A percentile compares a stretch with the other conserved stretches of the same genome.
Conservation (phyloP, 148 eudicot species). For the Persicaria maculosa region DNA sequence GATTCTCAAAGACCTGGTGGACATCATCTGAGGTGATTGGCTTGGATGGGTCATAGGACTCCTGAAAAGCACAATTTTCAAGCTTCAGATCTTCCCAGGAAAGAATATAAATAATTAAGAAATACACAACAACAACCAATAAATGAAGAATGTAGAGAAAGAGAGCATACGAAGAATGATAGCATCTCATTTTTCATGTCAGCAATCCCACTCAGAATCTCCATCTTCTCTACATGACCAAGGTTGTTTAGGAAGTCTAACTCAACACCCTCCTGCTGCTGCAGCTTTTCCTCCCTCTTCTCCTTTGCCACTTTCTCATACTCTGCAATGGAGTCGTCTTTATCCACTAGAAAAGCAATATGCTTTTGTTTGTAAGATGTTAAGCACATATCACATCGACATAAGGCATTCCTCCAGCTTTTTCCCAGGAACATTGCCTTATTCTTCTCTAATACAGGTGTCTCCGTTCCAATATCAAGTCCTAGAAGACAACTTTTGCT, state of each 20-base stretch:
- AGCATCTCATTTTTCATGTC: constrained; percentile 86
- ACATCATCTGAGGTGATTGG: constrained; percentile 73
- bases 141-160: background rate
- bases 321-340: constrained; percentile 81
- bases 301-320: constrained; percentile 79
- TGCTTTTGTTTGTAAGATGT: constrained; percentile 48
- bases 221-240: constrained; percentile 87
- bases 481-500: constrained; percentile 43
- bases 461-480: constrained; percentile 38
- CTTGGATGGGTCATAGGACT: constrained; percentile 52
- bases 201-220: constrained; percentile 71
- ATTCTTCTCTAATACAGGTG: constrained; percentile 26
- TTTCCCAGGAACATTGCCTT: constrained; percentile 60
- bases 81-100: background rate
- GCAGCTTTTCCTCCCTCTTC: constrained; percentile 77
- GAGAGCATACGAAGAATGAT: constrained; percentile 57
- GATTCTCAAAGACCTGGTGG: constrained; percentile 81
- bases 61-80: constrained; percentile 35
- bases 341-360: constrained; percentile 62
- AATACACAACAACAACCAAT: background rate
- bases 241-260: constrained; percentile 59
- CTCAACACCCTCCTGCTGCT: constrained; percentile 65
- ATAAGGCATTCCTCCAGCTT: constrained; percentile 75
- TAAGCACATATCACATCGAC: constrained; percentile 60
- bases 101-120: background rate